Conservation (phyloP, 1,284 basidiomycete species). For the Papiliotrema laurentii region DNA sequence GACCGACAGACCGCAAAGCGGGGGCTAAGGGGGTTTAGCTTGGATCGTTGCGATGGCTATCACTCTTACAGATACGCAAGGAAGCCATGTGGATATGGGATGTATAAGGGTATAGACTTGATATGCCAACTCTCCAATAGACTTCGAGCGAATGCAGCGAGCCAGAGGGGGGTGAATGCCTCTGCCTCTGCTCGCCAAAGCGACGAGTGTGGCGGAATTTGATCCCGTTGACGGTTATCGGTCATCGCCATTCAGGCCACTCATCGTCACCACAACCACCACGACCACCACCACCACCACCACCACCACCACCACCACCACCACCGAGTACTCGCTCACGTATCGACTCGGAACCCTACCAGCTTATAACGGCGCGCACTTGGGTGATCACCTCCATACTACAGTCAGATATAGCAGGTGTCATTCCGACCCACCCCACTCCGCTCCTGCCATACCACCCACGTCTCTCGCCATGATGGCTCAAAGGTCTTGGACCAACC, state of each 20-base stretch:
- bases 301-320: too few species aligned
- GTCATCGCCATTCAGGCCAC: neutral
- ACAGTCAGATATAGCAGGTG: too few species aligned
- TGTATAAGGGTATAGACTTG: neutral
- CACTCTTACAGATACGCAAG: constrained; percentile 1
- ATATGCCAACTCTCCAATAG: neutral
- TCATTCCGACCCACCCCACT: too few species aligned
- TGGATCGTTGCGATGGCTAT: neutral
- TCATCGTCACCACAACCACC: neutral
- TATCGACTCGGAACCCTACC: too few species aligned
- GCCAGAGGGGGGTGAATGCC: neutral
- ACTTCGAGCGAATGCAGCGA: neutral
- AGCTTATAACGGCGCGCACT: too few species aligned
- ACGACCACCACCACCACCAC: neutral
- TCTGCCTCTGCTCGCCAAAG: too few species aligned
- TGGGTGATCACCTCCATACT: too few species aligned
- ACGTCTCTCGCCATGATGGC: constrained; percentile 21
- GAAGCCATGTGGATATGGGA: constrained; percentile 1
- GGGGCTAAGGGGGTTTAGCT: neutral
- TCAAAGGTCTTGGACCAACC: constrained; percentile 12
- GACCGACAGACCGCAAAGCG: neutral
- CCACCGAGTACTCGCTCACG: too few species aligned
- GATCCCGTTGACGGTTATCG: constrained; percentile 21
- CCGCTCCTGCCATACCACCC: neutral
- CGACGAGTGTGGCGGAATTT: constrained; percentile 22